Base-by-base conservation (phyloP, 2,329 filamentous ascomycete genomes). In the Cladosporium oxysporum region DNA sequence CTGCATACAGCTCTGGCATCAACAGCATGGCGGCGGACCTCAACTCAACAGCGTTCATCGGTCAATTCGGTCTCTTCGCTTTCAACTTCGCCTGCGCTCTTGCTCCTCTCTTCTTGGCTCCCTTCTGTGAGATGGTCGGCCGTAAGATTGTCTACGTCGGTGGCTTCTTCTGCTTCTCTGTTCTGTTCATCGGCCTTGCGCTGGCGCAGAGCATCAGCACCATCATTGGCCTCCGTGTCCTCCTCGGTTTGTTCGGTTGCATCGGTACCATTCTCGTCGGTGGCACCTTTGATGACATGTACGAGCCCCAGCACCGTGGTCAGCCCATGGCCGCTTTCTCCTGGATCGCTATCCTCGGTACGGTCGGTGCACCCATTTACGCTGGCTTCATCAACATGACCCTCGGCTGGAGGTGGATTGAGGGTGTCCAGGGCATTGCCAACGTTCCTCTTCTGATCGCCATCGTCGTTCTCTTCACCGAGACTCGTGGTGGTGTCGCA, bases 361-460 rank as follows among this genome's bases (percentile, higher is more conserved):
- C 83, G 11, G 82, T 85, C 29, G 81, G 78, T 5, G 83, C 83
- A 3, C 83, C 83, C 31, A 84, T 85, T 70, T 84, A 85, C 71
- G 81, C 82, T 57, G 82, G 83, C 52, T 84, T 84, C 76, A 84
- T 85, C 71, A 82, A 84, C 72, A 76, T 83, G 71, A 75, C 81
- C 49, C 76, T 85, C 26, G 82, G 83, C 63, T 85, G 83, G 83
- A 76, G 83, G 64, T 85, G 83, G 83, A 80, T 84, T n/a, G 78
- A 85, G 72, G 83, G 83, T 60, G 81, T 85, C 52, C 83, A 85
- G 69, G 83, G 83, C 8, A 71, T 85, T 4, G 79, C 80, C 69
- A 84, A 84, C 71, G 78, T 84, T 35, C 83, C 82, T 5, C 79
- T 84, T 7, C 73, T 79, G 18, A 77, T 83, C 67, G 68, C 77